phyloP scores from a whole-genome alignment of 2,329 filamentous ascomycete genomes.

The Cercospora zeina region DNA sequence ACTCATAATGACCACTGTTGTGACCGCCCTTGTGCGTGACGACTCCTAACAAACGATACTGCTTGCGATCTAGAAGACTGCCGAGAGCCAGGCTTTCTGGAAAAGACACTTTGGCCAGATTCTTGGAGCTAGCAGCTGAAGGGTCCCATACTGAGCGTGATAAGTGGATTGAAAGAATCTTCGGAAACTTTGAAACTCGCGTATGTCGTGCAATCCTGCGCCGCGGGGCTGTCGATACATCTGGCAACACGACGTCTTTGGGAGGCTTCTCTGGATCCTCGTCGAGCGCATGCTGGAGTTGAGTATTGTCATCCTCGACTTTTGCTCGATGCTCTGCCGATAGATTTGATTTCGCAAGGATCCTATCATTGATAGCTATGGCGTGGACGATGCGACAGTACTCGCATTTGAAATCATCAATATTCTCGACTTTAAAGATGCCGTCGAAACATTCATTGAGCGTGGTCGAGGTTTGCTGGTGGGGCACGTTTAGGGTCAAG shows the following conservation, averaged over 20 bases:
- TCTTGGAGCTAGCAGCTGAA: slow-evolving; percentile 75
- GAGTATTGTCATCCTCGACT: slow-evolving; percentile 61
- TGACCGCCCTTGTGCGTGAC: slow-evolving; percentile 96
- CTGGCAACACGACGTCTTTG: slow-evolving; percentile 71
- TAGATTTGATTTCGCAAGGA: slow-evolving; percentile 55
- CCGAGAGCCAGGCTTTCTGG: slow-evolving; percentile 84
- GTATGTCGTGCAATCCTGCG: slow-evolving; percentile 84
- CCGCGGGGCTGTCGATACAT: slow-evolving; percentile 72
- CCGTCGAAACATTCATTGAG: slow-evolving; percentile 88
- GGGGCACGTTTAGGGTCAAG: slow-evolving; percentile 86
- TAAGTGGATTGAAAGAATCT: slow-evolving; percentile 85
- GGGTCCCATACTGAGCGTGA: slow-evolving; percentile 89
- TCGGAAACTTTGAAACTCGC: slow-evolving; percentile 82
- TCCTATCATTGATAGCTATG: slow-evolving; percentile 61
- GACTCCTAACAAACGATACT: slow-evolving; percentile 80
- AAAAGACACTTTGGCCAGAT: slow-evolving; percentile 89
- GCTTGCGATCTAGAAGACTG: slow-evolving; percentile 71
- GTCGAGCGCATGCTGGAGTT: slow-evolving; percentile 69
- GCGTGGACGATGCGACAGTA: slow-evolving; percentile 86
- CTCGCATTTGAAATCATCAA: slow-evolving; percentile 96
- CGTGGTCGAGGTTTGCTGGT: slow-evolving; percentile 68
- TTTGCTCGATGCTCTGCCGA: slow-evolving; percentile 49
- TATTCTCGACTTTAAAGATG: slow-evolving; percentile 90
- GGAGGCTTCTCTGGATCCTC: slow-evolving; percentile 78
- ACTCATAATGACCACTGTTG: slow-evolving; percentile 95